Evolutionary conservation across 371 early-diverging fungal species (phyloP), one percentile per base, ranked within the genome.

Genomic region (Basidiobolus meristosporus): DNA sequence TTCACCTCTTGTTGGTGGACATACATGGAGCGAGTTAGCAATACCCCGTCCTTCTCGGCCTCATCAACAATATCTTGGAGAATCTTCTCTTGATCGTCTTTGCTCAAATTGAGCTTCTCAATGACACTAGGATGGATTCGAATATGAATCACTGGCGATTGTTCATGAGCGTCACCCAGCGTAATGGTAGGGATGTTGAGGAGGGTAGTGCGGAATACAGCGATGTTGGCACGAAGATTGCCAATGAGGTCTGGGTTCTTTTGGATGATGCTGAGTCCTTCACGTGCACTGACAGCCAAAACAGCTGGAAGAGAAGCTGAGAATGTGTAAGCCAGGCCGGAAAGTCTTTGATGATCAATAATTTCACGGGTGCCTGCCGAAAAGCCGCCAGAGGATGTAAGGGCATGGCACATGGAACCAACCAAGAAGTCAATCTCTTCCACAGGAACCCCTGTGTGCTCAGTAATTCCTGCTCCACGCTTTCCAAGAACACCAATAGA

Each of bases 231-330:
- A 5, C 26, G 26, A 5, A 26, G 26, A 26, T 3, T 26, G 9
- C 26, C 26, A 9, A 26, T 26, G 9, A 26, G 26, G 26, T 3
- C 3, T 3, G 26, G 26, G 26, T 26, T 9, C 9, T 26, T 26
- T 26, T 26, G 26, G 9, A 26, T 26, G 5, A 26, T 5, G 9
- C 26, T 26, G 5, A 26, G 9, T 5, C 26, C 26, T 26, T 26
- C 9, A 5, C 26, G 26, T 26, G 26, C 26, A 9, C 26, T 26
- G 3, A 26, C 26, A 5, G 98, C 74, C 9, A 99, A 60, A 63
- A 92, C 83, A 15, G 92, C 92, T 7, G 99, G 99, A 29, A 99
- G 71, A 10, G 98, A 87, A 3, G 99, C 99, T 18, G 98, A 98
- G 63, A 90, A 99, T 44, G 87, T 87, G 59, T 98, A 99, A 0